A percentile compares a stretch with the other conserved stretches of the same genome.
phyloP scores from a whole-genome alignment of 2,329 filamentous ascomycete genomes.

The Hymenoscyphus infarciens region DNA sequence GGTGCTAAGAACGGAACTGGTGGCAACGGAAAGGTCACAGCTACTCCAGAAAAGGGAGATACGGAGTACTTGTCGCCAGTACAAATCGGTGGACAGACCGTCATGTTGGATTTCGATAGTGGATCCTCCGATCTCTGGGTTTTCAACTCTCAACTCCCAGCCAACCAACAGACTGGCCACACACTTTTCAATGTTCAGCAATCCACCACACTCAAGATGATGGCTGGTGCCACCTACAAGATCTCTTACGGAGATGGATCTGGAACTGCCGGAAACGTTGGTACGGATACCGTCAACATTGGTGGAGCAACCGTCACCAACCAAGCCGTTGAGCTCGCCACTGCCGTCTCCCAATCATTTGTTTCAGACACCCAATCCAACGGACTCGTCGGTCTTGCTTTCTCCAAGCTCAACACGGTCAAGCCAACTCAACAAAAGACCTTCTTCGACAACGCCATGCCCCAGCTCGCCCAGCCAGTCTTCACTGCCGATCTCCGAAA shows the following conservation, averaged over 20 bases:
- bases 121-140: slow-evolving; percentile 39
- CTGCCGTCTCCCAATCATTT: slow-evolving; percentile 35
- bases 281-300: slow-evolving; percentile 36
- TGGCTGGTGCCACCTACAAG: slow-evolving; percentile 33
- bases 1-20: slow-evolving; percentile 32
- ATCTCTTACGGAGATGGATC: slow-evolving; percentile 40
- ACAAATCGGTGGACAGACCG: slow-evolving; percentile 34
- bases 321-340: slow-evolving; percentile 37
- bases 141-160: slow-evolving; percentile 35
- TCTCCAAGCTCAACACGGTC: slow-evolving; percentile 36
- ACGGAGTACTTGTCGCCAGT: slow-evolving; percentile 32
- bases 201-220: slow-evolving; percentile 30
- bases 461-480: slow-evolving; percentile 47
- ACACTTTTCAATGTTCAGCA: slow-evolving; percentile 32
- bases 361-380: slow-evolving; percentile 42
- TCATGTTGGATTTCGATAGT: slow-evolving; percentile 35
- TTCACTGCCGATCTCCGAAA: slow-evolving; percentile 55
- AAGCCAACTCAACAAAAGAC: slow-evolving; percentile 36
- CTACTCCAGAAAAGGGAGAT: slow-evolving; percentile 53
- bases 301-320: slow-evolving; percentile 34
- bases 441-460: slow-evolving; percentile 36
- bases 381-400: slow-evolving; percentile 61
- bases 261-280: slow-evolving; percentile 37
- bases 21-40: slow-evolving; percentile 56
- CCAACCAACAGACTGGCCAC: slow-evolving; percentile 32